Evolutionary conservation across 345 rosid genomes (phyloP).

Genomic region (Salix udensis): DNA sequence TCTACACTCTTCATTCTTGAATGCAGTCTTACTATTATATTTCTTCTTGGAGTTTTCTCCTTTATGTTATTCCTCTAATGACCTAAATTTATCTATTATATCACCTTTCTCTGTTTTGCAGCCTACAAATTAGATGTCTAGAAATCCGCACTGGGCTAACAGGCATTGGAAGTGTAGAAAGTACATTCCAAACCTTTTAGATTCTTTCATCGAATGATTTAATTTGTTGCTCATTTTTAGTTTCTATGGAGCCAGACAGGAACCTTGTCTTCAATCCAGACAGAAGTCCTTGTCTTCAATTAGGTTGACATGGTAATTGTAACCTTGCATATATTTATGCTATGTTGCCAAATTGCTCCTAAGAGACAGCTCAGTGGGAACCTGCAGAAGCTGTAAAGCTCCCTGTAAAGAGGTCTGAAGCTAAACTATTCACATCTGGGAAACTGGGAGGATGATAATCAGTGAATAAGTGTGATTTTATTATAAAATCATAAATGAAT

Average conservation of each 20-base stretch:
- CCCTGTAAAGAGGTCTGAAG: not conserved
- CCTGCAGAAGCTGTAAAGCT: not conserved
- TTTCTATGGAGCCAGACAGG: not conserved
- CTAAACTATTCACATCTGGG: not conserved
- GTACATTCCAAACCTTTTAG: not conserved
- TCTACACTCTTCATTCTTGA: no score
- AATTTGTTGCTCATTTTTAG: not conserved
- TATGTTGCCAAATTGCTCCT: not conserved
- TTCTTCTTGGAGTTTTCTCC: no score
- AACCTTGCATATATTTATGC: not conserved
- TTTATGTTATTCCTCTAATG: no score
- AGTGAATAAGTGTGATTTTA: not conserved
- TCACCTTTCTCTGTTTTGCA: no score
- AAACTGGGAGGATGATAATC: slow-evolving; percentile 1
- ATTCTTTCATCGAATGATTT: not conserved
- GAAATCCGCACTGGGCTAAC: not conserved
- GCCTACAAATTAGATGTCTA: not conserved
- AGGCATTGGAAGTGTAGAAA: not conserved
- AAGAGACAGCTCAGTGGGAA: not conserved
- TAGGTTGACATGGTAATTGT: not conserved
- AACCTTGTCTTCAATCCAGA: not conserved
- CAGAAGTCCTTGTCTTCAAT: not conserved
- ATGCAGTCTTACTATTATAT: no score
- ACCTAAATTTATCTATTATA: no score
- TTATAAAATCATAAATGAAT: not conserved